A percentile compares a stretch with the other conserved stretches of the same genome.
phyloP scores from a whole-genome alignment of 163 green algal species.

The Prototheca cutis region DNA sequence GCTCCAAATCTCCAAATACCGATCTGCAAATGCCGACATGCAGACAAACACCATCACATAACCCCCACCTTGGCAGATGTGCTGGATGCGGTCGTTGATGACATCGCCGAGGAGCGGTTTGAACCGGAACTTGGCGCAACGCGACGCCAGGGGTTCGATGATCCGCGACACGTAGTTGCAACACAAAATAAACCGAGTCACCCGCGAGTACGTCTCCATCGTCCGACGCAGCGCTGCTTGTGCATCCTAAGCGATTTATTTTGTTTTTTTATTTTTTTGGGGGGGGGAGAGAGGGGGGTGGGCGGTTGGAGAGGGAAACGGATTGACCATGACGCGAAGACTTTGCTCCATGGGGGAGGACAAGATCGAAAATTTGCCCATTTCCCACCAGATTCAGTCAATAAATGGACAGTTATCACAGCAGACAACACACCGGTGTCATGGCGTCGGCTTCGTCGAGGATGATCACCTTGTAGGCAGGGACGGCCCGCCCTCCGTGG shows the following conservation, averaged over 20 bases:
- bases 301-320: too few species aligned
- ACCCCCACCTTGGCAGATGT: constrained; percentile 59
- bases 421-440: constrained; percentile 66
- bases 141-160: constrained; percentile 85
- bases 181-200: constrained; percentile 95
- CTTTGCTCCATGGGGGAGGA: too few species aligned
- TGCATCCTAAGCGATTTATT: too few species aligned
- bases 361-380: background rate
- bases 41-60: background rate
- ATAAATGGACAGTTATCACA: background rate
- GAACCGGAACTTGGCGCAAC: constrained; percentile 90
- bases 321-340: too few species aligned
- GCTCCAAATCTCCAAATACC: too few species aligned
- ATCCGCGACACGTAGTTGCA: constrained; percentile 98
- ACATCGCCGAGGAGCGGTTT: constrained; percentile 72
- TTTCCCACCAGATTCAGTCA: background rate
- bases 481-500: constrained; percentile 60
- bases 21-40: background rate
- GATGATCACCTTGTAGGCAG: constrained; percentile 95
- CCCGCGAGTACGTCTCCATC: constrained; percentile 90
- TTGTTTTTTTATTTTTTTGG: too few species aligned
- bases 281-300: too few species aligned
- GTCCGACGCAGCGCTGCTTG: constrained; percentile 93
- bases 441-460: constrained; percentile 96
- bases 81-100: constrained; percentile 68